phyloP scores from a whole-genome alignment of 2,329 filamentous ascomycete genomes.

The Xylaria sp. region DNA sequence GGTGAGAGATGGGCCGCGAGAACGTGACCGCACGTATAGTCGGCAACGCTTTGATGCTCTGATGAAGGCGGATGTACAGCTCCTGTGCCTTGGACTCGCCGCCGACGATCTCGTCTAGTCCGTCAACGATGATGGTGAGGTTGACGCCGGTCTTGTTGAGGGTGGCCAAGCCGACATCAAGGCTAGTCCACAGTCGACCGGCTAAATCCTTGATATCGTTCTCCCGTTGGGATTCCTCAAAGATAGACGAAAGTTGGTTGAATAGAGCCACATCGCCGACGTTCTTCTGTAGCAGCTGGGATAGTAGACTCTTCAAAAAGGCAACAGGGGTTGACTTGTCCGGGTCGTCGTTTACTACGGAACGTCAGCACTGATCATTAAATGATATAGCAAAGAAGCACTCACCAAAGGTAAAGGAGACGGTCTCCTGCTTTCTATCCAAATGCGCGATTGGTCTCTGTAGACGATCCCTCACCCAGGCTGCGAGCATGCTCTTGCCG shows the following conservation, averaged over 20 bases:
- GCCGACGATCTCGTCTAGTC: conserved; percentile 40
- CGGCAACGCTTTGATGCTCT: conserved; percentile 33
- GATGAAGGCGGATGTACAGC: conserved; percentile 39
- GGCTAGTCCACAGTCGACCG: conserved; percentile 38
- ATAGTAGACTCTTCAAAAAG: conserved; percentile 42
- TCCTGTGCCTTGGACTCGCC: conserved; percentile 27
- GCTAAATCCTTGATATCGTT: conserved; percentile 33
- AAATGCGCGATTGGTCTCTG: conserved; percentile 41
- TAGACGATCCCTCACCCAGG: conserved; percentile 45
- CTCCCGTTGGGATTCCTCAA: conserved; percentile 30
- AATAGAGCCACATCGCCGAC: conserved; percentile 43
- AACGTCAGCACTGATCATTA: conserved; percentile 1
- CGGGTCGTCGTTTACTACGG: conserved; percentile 35
- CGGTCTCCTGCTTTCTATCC: conserved; percentile 36
- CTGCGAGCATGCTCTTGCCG: conserved; percentile 44
- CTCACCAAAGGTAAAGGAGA: conserved; percentile 44
- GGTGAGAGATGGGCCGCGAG: conserved; percentile 38
- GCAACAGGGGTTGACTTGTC: conserved; percentile 36
- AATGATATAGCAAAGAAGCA: conserved; percentile 2
- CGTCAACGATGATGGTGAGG: conserved; percentile 42
- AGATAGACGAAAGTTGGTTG: conserved; percentile 35
- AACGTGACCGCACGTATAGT: conserved; percentile 39
- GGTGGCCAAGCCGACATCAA: conserved; percentile 39
- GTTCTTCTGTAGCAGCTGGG: conserved; percentile 43
- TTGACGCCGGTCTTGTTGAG: conserved; percentile 33